Evolutionary conservation across 73 alveolate genomes (phyloP), one percentile per base, ranked within the genome.

Genomic region (Halteria grandinella): DNA sequence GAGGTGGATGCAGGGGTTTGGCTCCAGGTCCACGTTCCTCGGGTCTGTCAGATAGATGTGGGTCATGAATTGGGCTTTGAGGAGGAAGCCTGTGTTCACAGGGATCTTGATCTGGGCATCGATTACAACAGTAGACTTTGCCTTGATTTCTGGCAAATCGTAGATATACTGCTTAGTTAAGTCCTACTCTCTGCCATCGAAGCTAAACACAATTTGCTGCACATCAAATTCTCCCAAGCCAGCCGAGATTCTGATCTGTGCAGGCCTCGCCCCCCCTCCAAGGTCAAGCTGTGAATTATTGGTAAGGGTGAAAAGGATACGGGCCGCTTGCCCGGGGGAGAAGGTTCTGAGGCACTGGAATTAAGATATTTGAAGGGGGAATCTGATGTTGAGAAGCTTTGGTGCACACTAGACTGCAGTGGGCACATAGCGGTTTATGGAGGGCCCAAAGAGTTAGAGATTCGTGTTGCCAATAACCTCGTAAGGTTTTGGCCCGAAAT

Each of bases 161-260:
- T 33, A 12, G 10, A 3, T 25, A 20, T 57, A 57, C 4, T 51
- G 54, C 10, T 57, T 54, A 8, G 20, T 31, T 5, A 57, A 29
- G 43, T 51, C 55, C 17, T 12, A 12, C 28, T 57, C n/a, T 17
- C 36, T 29, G 14, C 18, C 74, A 14, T 57, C 6, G 36, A 33
- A 57, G 3, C 55, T 33, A 7, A 57, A 11, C n/a, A 3, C 5
- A 12, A 57, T 57, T 11, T 57, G 29, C 4, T 51, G 10, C 3
- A 54, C 36, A 31, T 57, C 54, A 57, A 57, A 57, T 32, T 57
- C 74, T 33, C 74, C 74, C 31, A 33, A 51, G n/a, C 74, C 74
- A 14, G 5, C 17, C 2, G 10, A 2, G 4, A 57, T 12, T 31
- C 54, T 18, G 5, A 57, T 29, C 31, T 57, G 33, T 3, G 74